Evolutionary conservation across 2,329 filamentous ascomycete species (phyloP).

Genomic region (Neospermospora avenae): DNA sequence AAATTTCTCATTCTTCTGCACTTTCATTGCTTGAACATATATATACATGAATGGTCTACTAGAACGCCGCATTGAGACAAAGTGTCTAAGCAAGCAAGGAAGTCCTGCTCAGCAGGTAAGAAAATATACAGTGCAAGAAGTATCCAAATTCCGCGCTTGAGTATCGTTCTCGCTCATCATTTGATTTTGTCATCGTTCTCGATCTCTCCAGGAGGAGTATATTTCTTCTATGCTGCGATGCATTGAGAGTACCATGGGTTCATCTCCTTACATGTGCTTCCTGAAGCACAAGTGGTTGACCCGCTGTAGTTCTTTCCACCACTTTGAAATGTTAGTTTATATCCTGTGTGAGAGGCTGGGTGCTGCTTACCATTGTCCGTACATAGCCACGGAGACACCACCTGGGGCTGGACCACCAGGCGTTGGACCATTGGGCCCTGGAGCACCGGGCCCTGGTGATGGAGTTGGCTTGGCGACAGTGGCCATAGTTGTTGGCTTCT

Average conservation of each 20-base stretch:
- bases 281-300: constrained; percentile 3
- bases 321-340: not conserved
- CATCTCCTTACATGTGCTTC: not conserved
- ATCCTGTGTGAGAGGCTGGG: too few species aligned
- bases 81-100: not conserved
- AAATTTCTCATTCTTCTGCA: not conserved
- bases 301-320: not conserved
- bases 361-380: constrained; percentile 5
- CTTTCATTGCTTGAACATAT: constrained; percentile 1
- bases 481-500: not conserved
- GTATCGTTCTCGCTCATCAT: not conserved
- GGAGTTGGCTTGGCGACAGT: not conserved
- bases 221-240: not conserved
- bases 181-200: not conserved
- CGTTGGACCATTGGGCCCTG: too few species aligned
- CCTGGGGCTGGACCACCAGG: not conserved
- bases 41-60: constrained; percentile 6
- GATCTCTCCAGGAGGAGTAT: not conserved
- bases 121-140: constrained; percentile 6
- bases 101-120: constrained; percentile 6
- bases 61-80: not conserved
- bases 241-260: constrained; percentile 8
- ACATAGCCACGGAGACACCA: not conserved
- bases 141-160: not conserved
- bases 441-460: too few species aligned